Conservation (phyloP, 2,329 filamentous ascomycete genomes). For the Paracoccidioides brasiliensis region DNA sequence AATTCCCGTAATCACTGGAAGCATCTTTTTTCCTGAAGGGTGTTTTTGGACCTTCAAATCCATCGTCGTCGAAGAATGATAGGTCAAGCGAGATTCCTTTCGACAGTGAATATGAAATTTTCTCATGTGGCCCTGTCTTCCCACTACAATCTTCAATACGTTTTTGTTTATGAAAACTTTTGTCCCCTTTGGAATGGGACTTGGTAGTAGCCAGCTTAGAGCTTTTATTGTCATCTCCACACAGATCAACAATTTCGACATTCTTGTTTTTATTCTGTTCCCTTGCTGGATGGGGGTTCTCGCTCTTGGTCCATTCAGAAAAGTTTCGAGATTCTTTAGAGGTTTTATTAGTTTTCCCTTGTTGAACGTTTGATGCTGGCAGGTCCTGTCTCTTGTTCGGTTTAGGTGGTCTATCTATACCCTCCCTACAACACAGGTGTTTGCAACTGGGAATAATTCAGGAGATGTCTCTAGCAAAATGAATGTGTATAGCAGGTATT, state of each 20-base stretch:
- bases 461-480: slow-evolving; percentile 24
- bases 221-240: not conserved
- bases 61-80: slow-evolving; percentile 10
- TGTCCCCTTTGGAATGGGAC: not conserved
- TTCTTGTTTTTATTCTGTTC: not conserved
- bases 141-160: not conserved
- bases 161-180: not conserved
- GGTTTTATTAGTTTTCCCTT: not conserved
- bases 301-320: not conserved
- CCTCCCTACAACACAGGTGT: slow-evolving; percentile 60
- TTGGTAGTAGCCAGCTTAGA: not conserved
- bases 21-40: slow-evolving; percentile 6
- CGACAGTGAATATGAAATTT: not conserved
- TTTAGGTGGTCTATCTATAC: slow-evolving; percentile 51
- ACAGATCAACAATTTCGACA: slow-evolving; percentile 11
- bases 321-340: not conserved
- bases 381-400: slow-evolving; percentile 19
- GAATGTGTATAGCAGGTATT: slow-evolving; percentile 9
- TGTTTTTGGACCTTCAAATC: not conserved
- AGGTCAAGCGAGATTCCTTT: slow-evolving; percentile 6
- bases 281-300: not conserved
- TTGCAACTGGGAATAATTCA: slow-evolving; percentile 41
- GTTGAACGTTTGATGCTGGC: not conserved
- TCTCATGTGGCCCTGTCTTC: not conserved
- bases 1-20: slow-evolving; percentile 24